These are phyloP conservation scores for Paraglomus brasilianum DNA, from an alignment of 192 early-diverging fungal species.

Conservation along the genomic window DNA sequence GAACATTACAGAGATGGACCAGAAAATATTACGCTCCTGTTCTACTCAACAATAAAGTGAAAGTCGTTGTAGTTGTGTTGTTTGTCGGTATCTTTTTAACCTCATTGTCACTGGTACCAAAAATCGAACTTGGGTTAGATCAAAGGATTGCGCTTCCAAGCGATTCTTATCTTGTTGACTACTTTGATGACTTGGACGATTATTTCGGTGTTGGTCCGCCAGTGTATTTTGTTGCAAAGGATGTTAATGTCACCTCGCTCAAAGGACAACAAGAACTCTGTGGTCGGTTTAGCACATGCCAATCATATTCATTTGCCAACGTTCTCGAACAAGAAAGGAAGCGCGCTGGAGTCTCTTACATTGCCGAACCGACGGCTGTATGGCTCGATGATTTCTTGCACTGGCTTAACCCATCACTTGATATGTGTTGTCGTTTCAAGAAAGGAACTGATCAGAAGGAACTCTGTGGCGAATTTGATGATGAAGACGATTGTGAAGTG, in stretches of 20 bases:
- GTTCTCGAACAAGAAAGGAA: constrained; percentile 65
- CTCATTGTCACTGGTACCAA: constrained; percentile 46
- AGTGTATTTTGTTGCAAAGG: constrained; percentile 62
- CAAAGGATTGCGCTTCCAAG: constrained; percentile 60
- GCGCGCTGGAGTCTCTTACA: constrained; percentile 55
- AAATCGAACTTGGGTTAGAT: constrained; percentile 58
- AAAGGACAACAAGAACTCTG: constrained; percentile 55
- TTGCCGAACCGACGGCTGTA: constrained; percentile 59
- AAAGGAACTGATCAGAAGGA: constrained; percentile 38
- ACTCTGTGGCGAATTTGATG: constrained; percentile 52
- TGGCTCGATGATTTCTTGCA: constrained; percentile 68
- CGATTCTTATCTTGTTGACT: constrained; percentile 64
- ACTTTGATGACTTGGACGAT: constrained; percentile 58
- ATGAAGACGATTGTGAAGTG: constrained; percentile 46
- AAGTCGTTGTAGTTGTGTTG: constrained; percentile 41
- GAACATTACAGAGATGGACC: constrained; percentile 44
- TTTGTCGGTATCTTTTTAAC: constrained; percentile 55
- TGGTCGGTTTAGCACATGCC: constrained; percentile 57
- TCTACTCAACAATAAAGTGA: constrained; percentile 45
- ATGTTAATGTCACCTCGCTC: constrained; percentile 45
- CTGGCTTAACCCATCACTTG: constrained; percentile 61
- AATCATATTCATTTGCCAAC: constrained; percentile 52
- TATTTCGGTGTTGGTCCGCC: constrained; percentile 66
- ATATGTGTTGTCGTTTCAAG: constrained; percentile 54
- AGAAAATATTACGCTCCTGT: constrained; percentile 56